phyloP scores from a whole-genome alignment of 345 rosid species.

The Gossypioides kirkii region DNA sequence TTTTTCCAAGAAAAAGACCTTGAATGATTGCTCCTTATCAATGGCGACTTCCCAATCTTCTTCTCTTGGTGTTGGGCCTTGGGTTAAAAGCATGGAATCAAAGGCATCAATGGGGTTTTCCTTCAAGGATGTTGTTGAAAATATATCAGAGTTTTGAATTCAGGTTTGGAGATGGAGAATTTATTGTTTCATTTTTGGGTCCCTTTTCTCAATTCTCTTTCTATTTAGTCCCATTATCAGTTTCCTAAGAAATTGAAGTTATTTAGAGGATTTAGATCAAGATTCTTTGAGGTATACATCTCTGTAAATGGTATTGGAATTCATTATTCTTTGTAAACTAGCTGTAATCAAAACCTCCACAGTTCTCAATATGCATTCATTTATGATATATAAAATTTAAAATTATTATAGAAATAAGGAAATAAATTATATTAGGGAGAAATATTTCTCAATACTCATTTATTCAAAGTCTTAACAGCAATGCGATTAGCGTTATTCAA shows the following conservation, averaged over 20 bases:
- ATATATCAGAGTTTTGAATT: not conserved
- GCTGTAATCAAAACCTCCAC: not conserved
- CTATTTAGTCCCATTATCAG: not conserved
- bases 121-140: not conserved
- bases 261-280: not conserved
- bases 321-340: not conserved
- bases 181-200: not conserved
- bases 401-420: too few species aligned
- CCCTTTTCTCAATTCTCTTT: not conserved
- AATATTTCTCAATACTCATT: too few species aligned
- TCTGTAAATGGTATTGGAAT: not conserved
- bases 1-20: conserved; percentile 10
- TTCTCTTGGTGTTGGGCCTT: not conserved
- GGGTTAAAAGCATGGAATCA: not conserved
- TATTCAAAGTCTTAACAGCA: too few species aligned
- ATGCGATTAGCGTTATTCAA: too few species aligned
- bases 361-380: not conserved
- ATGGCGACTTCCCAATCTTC: conserved; percentile 9
- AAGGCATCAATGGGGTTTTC: not conserved
- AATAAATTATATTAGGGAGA: too few species aligned
- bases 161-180: not conserved
- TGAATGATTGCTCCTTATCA: conserved; percentile 11
- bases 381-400: too few species aligned
- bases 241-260: not conserved
- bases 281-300: not conserved